These are phyloP conservation scores for Canna indica DNA, from an alignment of 176 grass and related monocot genomes.

Conservation along the genomic window DNA sequence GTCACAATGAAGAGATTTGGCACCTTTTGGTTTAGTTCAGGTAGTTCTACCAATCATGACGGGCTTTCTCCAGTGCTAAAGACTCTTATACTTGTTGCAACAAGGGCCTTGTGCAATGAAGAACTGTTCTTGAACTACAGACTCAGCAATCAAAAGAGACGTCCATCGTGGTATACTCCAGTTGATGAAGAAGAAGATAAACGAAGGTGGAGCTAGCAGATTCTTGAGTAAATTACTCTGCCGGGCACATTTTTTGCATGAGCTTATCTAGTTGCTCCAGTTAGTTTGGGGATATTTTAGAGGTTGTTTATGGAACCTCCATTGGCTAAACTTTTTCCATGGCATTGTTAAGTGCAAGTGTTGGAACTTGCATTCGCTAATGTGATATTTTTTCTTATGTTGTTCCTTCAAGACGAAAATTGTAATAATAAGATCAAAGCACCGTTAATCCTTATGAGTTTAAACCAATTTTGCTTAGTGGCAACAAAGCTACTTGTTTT, in stretches of 20 bases:
- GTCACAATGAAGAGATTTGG: constrained; percentile 70
- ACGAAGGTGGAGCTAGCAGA: constrained; percentile 62
- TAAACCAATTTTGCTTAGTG: background rate
- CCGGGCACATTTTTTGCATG: too few species aligned
- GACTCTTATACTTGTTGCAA: constrained; percentile 63
- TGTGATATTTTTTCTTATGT: background rate
- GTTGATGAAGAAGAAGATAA: constrained; percentile 86
- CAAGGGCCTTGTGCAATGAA: constrained; percentile 65
- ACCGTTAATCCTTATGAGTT: background rate
- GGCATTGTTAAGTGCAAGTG: too few species aligned
- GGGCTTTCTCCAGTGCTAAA: constrained; percentile 39
- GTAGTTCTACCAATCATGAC: constrained; percentile 29
- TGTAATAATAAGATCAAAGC: background rate
- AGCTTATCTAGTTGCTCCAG: background rate
- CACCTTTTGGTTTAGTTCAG: constrained; percentile 80
- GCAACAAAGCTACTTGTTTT: too few species aligned
- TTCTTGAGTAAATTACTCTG: background rate
- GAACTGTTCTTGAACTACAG: constrained; percentile 86
- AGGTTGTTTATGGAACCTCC: too few species aligned
- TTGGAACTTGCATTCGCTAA: background rate
- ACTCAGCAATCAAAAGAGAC: constrained; percentile 63
- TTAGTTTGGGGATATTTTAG: too few species aligned
- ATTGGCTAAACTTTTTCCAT: background rate
- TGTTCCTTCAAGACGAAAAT: background rate
- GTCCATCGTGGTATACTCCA: constrained; percentile 77